Conservation (phyloP, 768 basidiomycete genomes). For the Suillus clintonianus region DNA sequence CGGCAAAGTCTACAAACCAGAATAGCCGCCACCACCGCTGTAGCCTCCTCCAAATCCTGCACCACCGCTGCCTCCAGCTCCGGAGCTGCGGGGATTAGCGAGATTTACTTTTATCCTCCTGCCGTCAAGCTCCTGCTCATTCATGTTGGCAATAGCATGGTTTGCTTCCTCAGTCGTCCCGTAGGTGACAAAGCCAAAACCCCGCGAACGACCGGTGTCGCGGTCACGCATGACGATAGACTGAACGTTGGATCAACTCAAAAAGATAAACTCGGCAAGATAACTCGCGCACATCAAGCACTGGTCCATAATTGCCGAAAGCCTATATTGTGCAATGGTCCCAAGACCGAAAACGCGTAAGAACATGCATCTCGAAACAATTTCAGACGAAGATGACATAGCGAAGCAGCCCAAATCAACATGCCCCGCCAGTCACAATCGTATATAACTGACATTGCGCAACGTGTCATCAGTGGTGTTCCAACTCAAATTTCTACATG, state of each 20-base stretch:
- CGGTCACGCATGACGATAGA: conserved; percentile 99
- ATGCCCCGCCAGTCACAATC: conserved; percentile 12
- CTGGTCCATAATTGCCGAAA: conserved; percentile 78
- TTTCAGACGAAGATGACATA: conserved; percentile 48
- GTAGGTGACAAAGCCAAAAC: conserved; percentile 95
- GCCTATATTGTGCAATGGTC: conserved; percentile 52
- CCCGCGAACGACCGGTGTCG: conserved; percentile 95
- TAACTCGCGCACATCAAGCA: conserved; percentile 86
- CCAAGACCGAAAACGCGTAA: conserved; percentile 23
- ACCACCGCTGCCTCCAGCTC: conserved; percentile 49
- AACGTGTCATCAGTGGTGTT: conserved; percentile 93
- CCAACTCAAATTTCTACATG: conserved; percentile 91
- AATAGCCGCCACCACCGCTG: conserved; percentile 35
- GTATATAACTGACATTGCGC: conserved; percentile 65
- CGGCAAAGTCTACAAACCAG: conserved; percentile 20
- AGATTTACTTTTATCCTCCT: conserved; percentile 88
- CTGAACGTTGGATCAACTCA: conserved; percentile 48
- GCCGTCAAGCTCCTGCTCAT: conserved; percentile 94
- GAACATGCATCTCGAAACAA: conserved; percentile 35
- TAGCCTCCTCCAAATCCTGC: conserved; percentile 30
- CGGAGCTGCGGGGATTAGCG: conserved; percentile 67
- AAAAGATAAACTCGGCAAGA: conserved; percentile 12
- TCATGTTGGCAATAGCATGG: conserved; percentile 70
- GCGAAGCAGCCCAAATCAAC: conserved; percentile 30
- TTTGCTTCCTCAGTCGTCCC: conserved; percentile 64